Base-by-base conservation (phyloP, 2,329 filamentous ascomycete genomes). In the Aureobasidium subglaciale region DNA sequence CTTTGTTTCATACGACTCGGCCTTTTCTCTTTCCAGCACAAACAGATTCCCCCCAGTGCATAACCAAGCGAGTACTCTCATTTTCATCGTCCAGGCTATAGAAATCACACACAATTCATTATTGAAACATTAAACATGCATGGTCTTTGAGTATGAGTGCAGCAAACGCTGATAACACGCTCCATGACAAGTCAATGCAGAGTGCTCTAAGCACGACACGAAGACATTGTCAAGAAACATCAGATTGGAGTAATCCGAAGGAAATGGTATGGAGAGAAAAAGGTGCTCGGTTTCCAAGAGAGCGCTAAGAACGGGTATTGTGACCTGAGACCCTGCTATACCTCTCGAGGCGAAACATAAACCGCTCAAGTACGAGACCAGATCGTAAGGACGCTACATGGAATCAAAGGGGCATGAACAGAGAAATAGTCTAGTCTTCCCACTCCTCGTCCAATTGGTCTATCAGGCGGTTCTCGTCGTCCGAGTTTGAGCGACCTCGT, bases 371-470 rank as follows among this genome's bases (percentile, higher is more conserved):
- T 7, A 11, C 2, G 16, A 20, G 48, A 22, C 13, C 5, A 15
- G 9, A 10, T 9, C n/a, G n/a, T 11, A 20, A 30, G 9, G 24
- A 35, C 34, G 50, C 27, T 32, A 43, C 5, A 54, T 25, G 16
- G 27, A 40, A 16, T 27, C 30, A 27, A 41, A 25, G 46, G 22
- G n/a, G 22, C 38, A 38, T 11, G 46, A 30, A 24, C 27, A 13
- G 32, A 35, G 18, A 27, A 42, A 27, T 35, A 32, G 32, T 41
- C 37, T 67, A 78, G 62, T 96, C 91, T 63, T 96, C 91, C 92
- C 92, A 97, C 68, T 96, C 91, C 70, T 97, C 92, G 65, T 97
- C 93, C 58, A 96, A 77, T 71, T 96, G 90, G 70, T 97, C 92
- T 69, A 99, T 97, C 63, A 97, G 73, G 60, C 90, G 78, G 70